Percentiles rank a stretch among this genome's conserved stretches.
Evolutionary conservation across 2,329 filamentous ascomycete species (phyloP).

Genomic region (Aspergillus melleus): DNA sequence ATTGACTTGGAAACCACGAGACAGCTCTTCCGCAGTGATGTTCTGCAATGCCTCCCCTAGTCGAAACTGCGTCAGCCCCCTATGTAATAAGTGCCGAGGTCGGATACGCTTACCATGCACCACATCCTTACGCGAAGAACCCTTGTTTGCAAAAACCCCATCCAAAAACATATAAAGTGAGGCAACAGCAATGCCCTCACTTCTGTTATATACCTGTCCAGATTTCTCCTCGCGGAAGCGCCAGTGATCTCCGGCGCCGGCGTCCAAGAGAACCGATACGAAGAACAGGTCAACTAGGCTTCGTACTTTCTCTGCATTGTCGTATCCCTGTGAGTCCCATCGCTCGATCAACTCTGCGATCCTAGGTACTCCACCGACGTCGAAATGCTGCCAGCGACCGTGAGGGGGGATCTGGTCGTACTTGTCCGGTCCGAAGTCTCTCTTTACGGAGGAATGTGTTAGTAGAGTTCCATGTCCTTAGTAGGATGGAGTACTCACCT

Average conservation of each 20-base stretch:
- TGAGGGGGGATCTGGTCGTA: conserved; percentile 54
- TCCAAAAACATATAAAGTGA: conserved; percentile 52
- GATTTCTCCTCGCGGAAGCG: conserved; percentile 43
- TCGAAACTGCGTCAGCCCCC: not conserved
- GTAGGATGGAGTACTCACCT: conserved; percentile 29
- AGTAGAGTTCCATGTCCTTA: not conserved
- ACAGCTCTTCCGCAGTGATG: conserved; percentile 37
- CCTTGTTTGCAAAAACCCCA: conserved; percentile 35
- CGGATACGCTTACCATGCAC: conserved; percentile 3
- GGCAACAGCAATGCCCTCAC: conserved; percentile 55
- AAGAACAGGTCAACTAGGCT: conserved; percentile 63
- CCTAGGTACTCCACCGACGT: conserved; percentile 51
- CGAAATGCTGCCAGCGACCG: conserved; percentile 64
- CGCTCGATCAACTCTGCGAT: conserved; percentile 46
- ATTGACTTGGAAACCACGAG: conserved; percentile 47
- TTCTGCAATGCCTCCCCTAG: conserved; percentile 16
- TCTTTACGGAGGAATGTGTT: conserved; percentile 30
- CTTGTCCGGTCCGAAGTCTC: conserved; percentile 53
- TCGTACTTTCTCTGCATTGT: conserved; percentile 51
- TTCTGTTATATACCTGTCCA: conserved; percentile 40
- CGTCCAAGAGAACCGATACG: conserved; percentile 60
- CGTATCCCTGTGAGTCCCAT: conserved; percentile 47
- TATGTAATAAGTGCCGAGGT: not conserved
- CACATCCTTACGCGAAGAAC: conserved; percentile 10
- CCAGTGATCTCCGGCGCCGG: conserved; percentile 55